These are phyloP conservation scores for Gastroboletus turbinatus DNA, from an alignment of 1,284 basidiomycete species.

Conservation along the genomic window DNA sequence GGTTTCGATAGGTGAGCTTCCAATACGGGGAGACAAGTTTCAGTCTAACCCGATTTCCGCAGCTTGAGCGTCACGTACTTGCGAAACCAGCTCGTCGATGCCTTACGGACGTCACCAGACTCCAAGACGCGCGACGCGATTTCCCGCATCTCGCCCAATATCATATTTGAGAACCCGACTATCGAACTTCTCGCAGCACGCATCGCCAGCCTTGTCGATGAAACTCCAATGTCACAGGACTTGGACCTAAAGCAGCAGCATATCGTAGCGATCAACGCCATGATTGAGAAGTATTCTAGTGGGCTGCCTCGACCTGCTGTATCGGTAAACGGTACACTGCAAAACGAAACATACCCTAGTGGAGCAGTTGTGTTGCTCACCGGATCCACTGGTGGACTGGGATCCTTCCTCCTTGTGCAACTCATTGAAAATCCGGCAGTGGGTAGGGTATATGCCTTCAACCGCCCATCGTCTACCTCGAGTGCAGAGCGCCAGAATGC, in stretches of 20 bases:
- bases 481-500: slow-evolving; percentile 6
- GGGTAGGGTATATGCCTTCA: slow-evolving; percentile 5
- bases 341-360: not conserved
- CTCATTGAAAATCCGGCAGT: slow-evolving; percentile 2
- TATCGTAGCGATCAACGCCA: slow-evolving; percentile 4
- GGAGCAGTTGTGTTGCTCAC: slow-evolving; percentile 8
- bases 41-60: not conserved
- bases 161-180: slow-evolving; percentile 11
- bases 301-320: not conserved
- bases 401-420: slow-evolving; percentile 4
- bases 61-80: slow-evolving; percentile 10
- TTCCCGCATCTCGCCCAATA: slow-evolving; percentile 1
- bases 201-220: not conserved
- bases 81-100: not conserved
- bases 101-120: slow-evolving; percentile 4
- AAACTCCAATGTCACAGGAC: not conserved
- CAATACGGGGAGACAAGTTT: too few species aligned
- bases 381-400: slow-evolving; percentile 13
- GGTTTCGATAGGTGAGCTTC: slow-evolving; percentile 15
- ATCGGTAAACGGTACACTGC: not conserved
- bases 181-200: slow-evolving; percentile 7
- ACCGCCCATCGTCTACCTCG: slow-evolving; percentile 7
- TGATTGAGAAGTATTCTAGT: slow-evolving; percentile 9
- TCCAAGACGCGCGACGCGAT: not conserved
- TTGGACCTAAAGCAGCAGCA: not conserved